Conservation (phyloP, 768 basidiomycete species). For the Thelephora aurantiotincta region DNA sequence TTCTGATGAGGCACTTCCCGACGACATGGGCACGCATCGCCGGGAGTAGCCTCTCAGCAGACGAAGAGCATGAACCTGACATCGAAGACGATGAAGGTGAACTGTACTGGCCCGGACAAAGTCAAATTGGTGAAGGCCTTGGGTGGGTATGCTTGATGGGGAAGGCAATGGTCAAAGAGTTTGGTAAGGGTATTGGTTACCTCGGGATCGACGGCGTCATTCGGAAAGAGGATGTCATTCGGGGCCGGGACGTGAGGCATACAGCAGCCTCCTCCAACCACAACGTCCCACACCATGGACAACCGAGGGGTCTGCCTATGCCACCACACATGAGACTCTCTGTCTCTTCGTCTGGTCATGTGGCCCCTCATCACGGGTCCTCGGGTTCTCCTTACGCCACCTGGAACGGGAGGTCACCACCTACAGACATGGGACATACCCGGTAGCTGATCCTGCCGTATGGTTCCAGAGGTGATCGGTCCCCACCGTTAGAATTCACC, state of each 20-base stretch:
- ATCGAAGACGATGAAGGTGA: conserved; percentile 80
- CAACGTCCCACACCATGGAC: neutral
- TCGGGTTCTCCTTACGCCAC: too few species aligned
- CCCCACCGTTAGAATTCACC: too few species aligned
- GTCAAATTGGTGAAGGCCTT: conserved; percentile 60
- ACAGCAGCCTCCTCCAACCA: too few species aligned
- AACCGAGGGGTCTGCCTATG: neutral
- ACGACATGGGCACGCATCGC: conserved; percentile 64
- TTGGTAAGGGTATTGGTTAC: conserved; percentile 65
- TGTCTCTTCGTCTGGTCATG: conserved; percentile 3
- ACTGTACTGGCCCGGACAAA: conserved; percentile 72
- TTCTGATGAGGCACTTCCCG: conserved; percentile 60
- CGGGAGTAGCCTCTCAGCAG: conserved; percentile 40
- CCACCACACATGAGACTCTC: conserved; percentile 7
- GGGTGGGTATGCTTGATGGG: conserved; percentile 85
- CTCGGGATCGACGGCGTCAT: conserved; percentile 59
- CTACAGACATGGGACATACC: too few species aligned
- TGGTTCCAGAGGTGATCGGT: too few species aligned
- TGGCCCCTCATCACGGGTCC: too few species aligned
- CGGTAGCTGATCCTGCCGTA: too few species aligned
- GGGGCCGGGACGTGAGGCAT: neutral
- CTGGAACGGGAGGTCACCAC: too few species aligned
- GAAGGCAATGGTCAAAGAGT: conserved; percentile 75
- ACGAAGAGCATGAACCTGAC: conserved; percentile 69
- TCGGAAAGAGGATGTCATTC: conserved; percentile 33